Conservation (phyloP, 495 filamentous ascomycete species). For the Staphylotrichum tortipilum region DNA sequence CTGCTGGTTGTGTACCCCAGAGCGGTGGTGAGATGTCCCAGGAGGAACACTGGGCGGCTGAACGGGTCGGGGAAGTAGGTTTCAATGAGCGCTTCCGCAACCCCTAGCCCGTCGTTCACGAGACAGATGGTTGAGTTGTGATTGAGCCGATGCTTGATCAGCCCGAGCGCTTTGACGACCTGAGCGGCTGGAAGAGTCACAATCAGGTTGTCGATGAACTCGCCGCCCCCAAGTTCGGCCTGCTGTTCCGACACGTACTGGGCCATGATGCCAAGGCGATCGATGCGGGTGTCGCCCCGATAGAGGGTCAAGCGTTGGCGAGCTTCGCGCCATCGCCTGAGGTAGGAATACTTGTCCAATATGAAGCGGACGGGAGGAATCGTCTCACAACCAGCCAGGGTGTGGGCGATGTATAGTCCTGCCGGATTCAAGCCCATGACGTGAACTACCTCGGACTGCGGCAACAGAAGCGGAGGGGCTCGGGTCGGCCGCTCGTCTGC, state of each 20-base stretch:
- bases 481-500: background rate
- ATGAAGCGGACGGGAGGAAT: constrained; percentile 26
- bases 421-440: constrained; percentile 43
- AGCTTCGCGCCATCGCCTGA: constrained; percentile 19
- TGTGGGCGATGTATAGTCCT: constrained; percentile 44
- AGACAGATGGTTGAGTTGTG: constrained; percentile 67
- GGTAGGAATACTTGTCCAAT: constrained; percentile 12
- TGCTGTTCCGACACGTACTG: constrained; percentile 10
- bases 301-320: constrained; percentile 19
- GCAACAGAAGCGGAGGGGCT: background rate
- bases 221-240: constrained; percentile 32
- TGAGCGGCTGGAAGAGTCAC: constrained; percentile 54
- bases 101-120: constrained; percentile 75
- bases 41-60: constrained; percentile 62
- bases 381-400: constrained; percentile 29
- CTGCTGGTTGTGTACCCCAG: constrained; percentile 34
- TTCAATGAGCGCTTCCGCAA: constrained; percentile 63
- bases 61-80: constrained; percentile 56
- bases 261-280: constrained; percentile 11
- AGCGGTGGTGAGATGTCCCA: constrained; percentile 62
- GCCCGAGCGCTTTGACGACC: constrained; percentile 46
- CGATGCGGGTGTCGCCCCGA: constrained; percentile 3
- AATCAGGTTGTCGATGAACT: constrained; percentile 62
- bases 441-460: constrained; percentile 35
- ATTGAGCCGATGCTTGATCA: constrained; percentile 58